Evolutionary conservation across 73 alveolate species (phyloP).

Genomic region (Tetrahymena thermophila): DNA sequence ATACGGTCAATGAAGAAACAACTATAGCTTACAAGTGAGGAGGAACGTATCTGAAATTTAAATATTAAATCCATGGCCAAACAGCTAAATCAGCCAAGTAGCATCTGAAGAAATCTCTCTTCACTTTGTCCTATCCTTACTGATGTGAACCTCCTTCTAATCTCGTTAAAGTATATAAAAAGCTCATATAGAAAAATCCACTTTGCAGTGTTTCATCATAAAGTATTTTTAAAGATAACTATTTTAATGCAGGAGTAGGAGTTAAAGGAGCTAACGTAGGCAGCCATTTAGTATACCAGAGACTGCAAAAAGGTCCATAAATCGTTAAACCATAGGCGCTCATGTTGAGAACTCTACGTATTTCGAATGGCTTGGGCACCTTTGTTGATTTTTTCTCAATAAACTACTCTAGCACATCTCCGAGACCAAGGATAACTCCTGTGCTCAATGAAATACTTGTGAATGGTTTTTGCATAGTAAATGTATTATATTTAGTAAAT

Average conservation of each 20-base stretch:
- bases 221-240: background rate
- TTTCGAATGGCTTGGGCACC: background rate
- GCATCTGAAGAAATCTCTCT: background rate
- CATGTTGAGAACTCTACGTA: background rate
- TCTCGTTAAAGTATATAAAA: background rate
- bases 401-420: background rate
- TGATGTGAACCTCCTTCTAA: background rate
- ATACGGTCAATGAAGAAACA: background rate
- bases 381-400: background rate
- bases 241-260: background rate
- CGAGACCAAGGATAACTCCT: background rate
- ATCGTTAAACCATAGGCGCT: background rate
- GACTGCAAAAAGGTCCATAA: background rate
- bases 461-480: background rate
- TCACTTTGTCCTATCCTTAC: background rate
- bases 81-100: background rate
- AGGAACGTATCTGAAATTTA: background rate
- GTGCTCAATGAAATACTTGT: background rate
- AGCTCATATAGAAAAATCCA: background rate
- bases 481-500: background rate
- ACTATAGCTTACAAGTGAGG: background rate
- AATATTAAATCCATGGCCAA: background rate
- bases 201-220: background rate
- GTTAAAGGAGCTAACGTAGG: background rate
- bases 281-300: background rate